Evolutionary conservation across 169 alveolate species (phyloP).

Genomic region (Plasmodium vivax): DNA sequence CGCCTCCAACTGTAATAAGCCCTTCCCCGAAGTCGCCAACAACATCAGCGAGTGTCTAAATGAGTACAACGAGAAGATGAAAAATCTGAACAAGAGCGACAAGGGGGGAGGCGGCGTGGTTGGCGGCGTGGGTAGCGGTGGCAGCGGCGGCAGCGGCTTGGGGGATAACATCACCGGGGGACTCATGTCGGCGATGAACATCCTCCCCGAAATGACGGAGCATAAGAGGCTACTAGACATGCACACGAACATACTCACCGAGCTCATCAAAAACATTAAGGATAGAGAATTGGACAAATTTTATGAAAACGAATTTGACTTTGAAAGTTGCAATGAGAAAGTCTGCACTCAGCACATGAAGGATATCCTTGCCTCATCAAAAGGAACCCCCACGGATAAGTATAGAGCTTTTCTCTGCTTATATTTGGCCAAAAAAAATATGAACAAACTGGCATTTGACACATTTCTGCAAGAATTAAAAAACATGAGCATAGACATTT

Average conservation of each 20-base stretch:
- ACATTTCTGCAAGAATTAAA: conserved; percentile 76
- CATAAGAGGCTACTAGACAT: conserved; percentile 87
- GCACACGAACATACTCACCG: conserved; percentile 89
- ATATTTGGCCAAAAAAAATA: conserved; percentile 73
- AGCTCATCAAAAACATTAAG: conserved; percentile 85
- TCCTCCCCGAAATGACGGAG: conserved; percentile 89
- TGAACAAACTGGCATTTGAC: conserved; percentile 70
- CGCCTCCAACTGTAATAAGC: conserved; percentile 73
- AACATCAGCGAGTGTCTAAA: conserved; percentile 81
- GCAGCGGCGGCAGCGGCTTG: too few species aligned
- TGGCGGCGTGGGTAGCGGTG: too few species aligned
- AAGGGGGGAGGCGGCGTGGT: neutral
- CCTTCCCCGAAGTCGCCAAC: conserved; percentile 85
- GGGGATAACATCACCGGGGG: conserved; percentile 77
- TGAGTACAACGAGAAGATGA: conserved; percentile 78
- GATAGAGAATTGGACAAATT: conserved; percentile 85
- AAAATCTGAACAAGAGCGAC: conserved; percentile 74
- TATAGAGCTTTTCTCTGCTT: conserved; percentile 81
- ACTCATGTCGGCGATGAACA: conserved; percentile 86
- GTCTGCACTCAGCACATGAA: conserved; percentile 79
- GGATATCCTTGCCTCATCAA: conserved; percentile 76
- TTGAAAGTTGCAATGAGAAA: conserved; percentile 81
- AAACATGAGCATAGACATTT: conserved; percentile 63
- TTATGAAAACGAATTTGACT: conserved; percentile 85
- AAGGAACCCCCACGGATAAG: conserved; percentile 77